Evolutionary conservation across 306 rosid species (phyloP), one percentile per base, ranked within the genome.

Genomic region (Glycine soja): DNA sequence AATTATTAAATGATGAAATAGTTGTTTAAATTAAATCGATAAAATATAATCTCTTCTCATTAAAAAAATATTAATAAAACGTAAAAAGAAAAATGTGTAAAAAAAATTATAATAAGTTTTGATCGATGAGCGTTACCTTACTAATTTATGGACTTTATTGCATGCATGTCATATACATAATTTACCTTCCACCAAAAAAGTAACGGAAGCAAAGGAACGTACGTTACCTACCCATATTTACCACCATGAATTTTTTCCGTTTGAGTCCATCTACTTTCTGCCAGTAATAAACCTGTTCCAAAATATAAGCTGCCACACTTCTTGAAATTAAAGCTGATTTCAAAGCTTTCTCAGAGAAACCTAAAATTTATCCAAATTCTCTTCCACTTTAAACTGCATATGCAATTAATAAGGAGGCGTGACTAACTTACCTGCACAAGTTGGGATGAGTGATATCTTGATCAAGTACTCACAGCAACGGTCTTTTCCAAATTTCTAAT

Each of bases 221-320:
- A 71, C 75, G 10, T 51, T 36, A 80, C 74, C 80, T 38, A 81
- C 75, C 68, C 58, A 51, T 40, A 64, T 54, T 74, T 66, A 66
- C 62, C 63, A 54, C 70, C 10, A 34, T 81, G 70, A 75, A 14
- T 42, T 56, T 24, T 66, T 24, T 67, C 18, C 1, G 4, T 7
- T 18, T 43, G 32, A 46, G 19, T 42, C 5, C 30, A 74, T 77
- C 80, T 54, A 81, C 75, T 73, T 64, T 51, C 76, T 56, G 76
- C 14, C 43, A 45, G 51, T 11, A 81, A 74, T 66, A 74, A 81
- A 57, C 47, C 19, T 67, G 64, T 32, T 36, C 14, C 53, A 12
- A 54, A 74, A 65, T 56, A 30, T 7, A 16, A 53, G 38, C 62
- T 30, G 24, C 63, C 15, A 46, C 15, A 46, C 34, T 54, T 54